A percentile compares a stretch with the other conserved stretches of the same genome.
phyloP scores from a whole-genome alignment of 73 alveolate genomes.

The Tetrahymena malaccensis region DNA sequence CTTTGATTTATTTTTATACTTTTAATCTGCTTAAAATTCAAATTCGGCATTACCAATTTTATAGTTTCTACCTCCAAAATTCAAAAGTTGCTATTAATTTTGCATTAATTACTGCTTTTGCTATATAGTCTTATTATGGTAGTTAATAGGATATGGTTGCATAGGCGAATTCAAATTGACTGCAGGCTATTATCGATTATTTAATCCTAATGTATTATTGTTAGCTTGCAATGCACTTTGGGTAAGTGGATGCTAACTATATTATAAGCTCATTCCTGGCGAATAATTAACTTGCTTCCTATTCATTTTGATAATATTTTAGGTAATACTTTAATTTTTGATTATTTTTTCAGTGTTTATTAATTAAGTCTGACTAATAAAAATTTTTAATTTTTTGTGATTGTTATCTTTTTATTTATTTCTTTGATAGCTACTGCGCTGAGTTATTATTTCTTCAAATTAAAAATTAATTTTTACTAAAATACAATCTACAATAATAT shows the following conservation, averaged over 20 bases:
- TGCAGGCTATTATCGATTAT: neutral
- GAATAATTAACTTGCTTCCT: neutral
- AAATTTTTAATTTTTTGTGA: neutral
- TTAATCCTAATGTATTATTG: neutral
- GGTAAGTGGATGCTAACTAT: neutral
- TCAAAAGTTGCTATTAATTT: neutral
- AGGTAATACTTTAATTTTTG: neutral
- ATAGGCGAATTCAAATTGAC: neutral
- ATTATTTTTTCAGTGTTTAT: neutral
- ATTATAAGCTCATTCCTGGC: neutral
- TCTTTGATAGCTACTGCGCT: neutral
- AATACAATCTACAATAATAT: neutral
- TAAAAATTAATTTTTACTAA: neutral
- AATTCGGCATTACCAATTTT: neutral
- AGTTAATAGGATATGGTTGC: neutral
- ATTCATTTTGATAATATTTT: neutral
- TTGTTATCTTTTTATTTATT: neutral
- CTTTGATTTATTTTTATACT: neutral
- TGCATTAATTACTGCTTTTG: neutral
- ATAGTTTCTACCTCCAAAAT: neutral
- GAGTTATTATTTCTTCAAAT: neutral
- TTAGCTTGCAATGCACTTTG: neutral
- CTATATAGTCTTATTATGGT: neutral
- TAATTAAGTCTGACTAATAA: neutral
- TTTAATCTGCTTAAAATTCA: neutral